phyloP scores from a whole-genome alignment of 768 basidiomycete genomes.

The Cyclocybe aegerita region DNA sequence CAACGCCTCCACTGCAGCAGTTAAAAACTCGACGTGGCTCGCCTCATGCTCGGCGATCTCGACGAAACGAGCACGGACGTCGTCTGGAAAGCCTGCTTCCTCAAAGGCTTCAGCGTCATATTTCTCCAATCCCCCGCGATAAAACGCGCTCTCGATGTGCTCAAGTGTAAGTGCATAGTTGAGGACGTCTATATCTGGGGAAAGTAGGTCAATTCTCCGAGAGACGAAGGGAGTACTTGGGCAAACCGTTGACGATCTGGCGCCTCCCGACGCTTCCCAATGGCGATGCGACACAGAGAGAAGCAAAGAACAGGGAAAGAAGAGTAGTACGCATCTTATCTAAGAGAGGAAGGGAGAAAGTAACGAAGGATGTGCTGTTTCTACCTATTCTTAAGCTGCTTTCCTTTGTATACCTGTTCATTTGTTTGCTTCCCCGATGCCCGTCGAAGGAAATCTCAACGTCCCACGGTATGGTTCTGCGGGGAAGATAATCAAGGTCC shows the following conservation, averaged over 20 bases:
- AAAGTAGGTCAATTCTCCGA: background rate
- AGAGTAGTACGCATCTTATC: constrained; percentile 8
- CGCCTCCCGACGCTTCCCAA: constrained; percentile 1
- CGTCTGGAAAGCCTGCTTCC: constrained; percentile 43
- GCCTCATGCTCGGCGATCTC: constrained; percentile 53
- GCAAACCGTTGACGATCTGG: constrained; percentile 11
- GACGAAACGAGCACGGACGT: constrained; percentile 45
- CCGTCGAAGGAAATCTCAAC: no score
- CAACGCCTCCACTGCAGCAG: constrained; percentile 22
- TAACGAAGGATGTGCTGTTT: no score
- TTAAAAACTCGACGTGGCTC: constrained; percentile 46
- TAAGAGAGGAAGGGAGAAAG: background rate
- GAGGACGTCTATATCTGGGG: constrained; percentile 25
- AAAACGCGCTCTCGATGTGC: constrained; percentile 49
- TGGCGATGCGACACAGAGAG: constrained; percentile 1
- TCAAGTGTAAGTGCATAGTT: constrained; percentile 51
- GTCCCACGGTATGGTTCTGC: no score
- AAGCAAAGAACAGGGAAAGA: constrained; percentile 7
- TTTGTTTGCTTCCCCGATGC: no score
- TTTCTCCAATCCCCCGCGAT: constrained; percentile 36
- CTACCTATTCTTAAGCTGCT: no score
- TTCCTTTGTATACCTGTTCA: no score
- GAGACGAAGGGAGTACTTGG: background rate
- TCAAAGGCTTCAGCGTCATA: constrained; percentile 45
- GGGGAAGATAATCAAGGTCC: no score